Evolutionary conservation across 345 rosid species (phyloP), one percentile per base, ranked within the genome.

Genomic region (Lepidium sativum): DNA sequence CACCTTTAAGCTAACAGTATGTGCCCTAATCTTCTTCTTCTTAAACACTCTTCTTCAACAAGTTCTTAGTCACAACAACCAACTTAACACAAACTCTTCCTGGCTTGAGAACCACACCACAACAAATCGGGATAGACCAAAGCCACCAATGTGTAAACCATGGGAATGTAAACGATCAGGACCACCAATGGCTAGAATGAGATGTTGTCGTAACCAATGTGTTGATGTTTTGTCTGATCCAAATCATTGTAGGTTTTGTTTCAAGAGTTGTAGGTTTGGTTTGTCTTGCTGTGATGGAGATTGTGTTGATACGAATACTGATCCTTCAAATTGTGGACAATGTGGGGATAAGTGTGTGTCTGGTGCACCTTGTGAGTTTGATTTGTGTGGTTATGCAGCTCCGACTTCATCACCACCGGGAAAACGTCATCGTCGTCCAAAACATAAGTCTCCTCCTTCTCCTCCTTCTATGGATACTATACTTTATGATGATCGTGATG

Each of bases 311-410:
- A 60, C 67, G 11, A 73, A 67, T 6, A 67, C 20, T 38, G 63
- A 66, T 44, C 68, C 68, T 8, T 66, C 67, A 14, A 66, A 73
- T 5, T 66, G 77, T 11, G 77, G 77, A 59, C 61, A 60, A 60
- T 73, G 77, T 32, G 72, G 72, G 8, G 53, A 66, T 31, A 33
- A 57, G 55, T 73, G 77, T 73, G 68, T 42, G 0, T 4, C 32
- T 5, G 68, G 77, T 38, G 72, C 72, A 4, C 63, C 57, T 34
- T 73, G 77, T 38, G 77, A 73, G 62, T 73, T 73, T 53, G 77
- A 72, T 52, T 27, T 73, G 77, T 73, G 77, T 60, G 77, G 72
- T 20, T 73, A 73, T 60, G 77, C 77, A 18, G 62, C 62, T 42
- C 67, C 63, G 2, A 27, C 31, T 27, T 59, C 77, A 25, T 49